Evolutionary conservation across 768 basidiomycete genomes (phyloP).

Genomic region (Termitomyces sp.): DNA sequence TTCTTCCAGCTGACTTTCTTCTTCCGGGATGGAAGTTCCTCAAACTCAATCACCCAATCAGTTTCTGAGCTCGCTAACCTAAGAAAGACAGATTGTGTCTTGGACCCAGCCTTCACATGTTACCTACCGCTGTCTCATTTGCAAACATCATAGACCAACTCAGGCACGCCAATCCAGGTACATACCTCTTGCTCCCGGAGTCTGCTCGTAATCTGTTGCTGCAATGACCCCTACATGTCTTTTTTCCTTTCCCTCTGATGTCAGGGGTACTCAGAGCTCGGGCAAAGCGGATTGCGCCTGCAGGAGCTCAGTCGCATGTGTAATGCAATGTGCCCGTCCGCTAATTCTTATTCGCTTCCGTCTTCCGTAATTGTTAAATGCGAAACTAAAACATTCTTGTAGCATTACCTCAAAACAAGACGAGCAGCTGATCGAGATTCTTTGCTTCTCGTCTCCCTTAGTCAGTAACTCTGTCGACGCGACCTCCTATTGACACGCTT

Average conservation of each 20-base stretch:
- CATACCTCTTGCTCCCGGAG: not conserved
- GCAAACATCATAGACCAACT: not conserved
- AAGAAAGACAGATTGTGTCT: slow-evolving; percentile 3
- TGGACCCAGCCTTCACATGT: slow-evolving; percentile 7
- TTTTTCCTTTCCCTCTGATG: not conserved
- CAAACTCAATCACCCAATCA: not conserved
- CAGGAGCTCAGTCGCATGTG: not conserved
- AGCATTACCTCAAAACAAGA: not conserved
- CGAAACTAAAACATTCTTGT: slow-evolving; percentile 6
- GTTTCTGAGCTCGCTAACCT: not conserved
- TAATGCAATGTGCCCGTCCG: not conserved
- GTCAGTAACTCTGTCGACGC: not conserved
- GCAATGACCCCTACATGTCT: not conserved
- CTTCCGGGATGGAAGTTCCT: not conserved
- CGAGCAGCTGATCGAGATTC: not conserved
- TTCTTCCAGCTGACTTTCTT: not conserved
- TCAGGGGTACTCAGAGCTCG: not conserved
- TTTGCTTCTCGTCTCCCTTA: not conserved
- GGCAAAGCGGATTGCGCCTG: not conserved
- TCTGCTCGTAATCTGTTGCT: not conserved
- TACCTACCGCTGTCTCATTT: slow-evolving; percentile 4
- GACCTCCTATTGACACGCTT: not conserved
- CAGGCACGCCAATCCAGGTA: not conserved
- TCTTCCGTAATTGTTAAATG: not conserved
- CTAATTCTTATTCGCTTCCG: slow-evolving; percentile 7